Conservation (phyloP, 495 filamentous ascomycete species). For the Penicillium desertorum region DNA sequence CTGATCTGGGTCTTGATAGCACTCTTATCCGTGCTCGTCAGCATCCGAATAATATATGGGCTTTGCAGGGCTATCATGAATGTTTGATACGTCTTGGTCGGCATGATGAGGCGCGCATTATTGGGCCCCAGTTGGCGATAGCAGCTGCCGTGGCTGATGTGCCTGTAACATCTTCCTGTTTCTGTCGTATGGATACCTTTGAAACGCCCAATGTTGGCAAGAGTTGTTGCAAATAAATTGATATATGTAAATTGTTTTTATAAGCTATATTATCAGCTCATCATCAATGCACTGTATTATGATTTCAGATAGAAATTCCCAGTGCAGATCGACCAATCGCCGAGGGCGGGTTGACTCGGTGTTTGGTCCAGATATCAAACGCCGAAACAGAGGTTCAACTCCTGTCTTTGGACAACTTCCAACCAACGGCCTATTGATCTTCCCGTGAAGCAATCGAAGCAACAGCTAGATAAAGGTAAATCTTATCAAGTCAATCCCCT, state of each 20-base stretch:
- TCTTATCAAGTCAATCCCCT: not conserved
- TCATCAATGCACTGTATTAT: too few species aligned
- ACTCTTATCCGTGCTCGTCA: constrained; percentile 56
- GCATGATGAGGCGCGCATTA: constrained; percentile 47
- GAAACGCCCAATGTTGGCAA: constrained; percentile 16
- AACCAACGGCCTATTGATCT: not conserved
- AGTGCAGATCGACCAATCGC: not conserved
- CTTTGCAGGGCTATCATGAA: constrained; percentile 65
- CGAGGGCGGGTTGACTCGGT: constrained; percentile 3
- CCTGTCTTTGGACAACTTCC: not conserved
- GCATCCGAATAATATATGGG: constrained; percentile 68
- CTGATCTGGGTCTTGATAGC: constrained; percentile 59
- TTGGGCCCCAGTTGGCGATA: constrained; percentile 51
- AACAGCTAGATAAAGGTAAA: not conserved
- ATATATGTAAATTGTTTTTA: not conserved
- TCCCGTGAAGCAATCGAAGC: not conserved
- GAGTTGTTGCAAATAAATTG: constrained; percentile 16
- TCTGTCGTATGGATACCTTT: constrained; percentile 49
- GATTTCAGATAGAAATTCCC: too few species aligned
- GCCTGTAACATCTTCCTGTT: constrained; percentile 57
- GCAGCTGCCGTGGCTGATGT: constrained; percentile 59
- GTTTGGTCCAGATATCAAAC: constrained; percentile 14
- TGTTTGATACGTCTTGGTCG: constrained; percentile 56
- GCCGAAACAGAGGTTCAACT: constrained; percentile 6
- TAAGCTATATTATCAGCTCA: not conserved